Evolutionary conservation across 148 eudicot species (phyloP), one percentile per base, ranked within the genome.

Genomic region (Rhododendron kiyosumense): DNA sequence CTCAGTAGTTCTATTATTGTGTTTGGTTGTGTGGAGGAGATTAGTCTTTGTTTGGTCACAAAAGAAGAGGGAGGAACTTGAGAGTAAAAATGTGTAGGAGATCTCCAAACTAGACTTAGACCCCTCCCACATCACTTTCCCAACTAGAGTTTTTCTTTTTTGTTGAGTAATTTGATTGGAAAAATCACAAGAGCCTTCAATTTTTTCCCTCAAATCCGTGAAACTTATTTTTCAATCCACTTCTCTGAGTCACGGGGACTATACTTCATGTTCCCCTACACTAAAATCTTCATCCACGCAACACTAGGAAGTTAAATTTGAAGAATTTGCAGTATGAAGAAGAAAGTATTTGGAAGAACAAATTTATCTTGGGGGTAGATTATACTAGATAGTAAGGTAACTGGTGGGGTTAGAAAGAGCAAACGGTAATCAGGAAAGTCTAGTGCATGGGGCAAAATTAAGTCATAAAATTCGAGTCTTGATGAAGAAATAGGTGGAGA

Each of bases 401-500:
- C 9, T 14, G 38, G 76, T 71, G 75, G 34, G 13, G 17, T 69
- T 65, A 30, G 76, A 71, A 30, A 32, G 20, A 71, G 76, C 76
- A 26, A 65, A n/a, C 32, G 12, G 12, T 63, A 63, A 63, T 63
- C 71, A 12, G n/a, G 12, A 65, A 3, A 65, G 32, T 26, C 76
- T 13, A 71, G 28, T 10, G 5, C 1, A 6, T 9, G 18, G 8
- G 18, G 13, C 24, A 17, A 57, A 81, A 15, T 22, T 61, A 22
- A 13, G 1, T 17, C 84, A 36, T 81, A 59, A 74, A 84, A 9
- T 3, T 8, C 36, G 65, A 84, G 54, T 84, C 85, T 74, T 49
- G 46, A 22, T 73, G 65, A 18, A 73, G 17, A 48, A 73, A 30
- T 48, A 45, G 57, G 88, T 69, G 86, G 78, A 82, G 80, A 81